Base-by-base conservation (phyloP, 2,329 filamentous ascomycete genomes). In the Tolypocladium paradoxum region DNA sequence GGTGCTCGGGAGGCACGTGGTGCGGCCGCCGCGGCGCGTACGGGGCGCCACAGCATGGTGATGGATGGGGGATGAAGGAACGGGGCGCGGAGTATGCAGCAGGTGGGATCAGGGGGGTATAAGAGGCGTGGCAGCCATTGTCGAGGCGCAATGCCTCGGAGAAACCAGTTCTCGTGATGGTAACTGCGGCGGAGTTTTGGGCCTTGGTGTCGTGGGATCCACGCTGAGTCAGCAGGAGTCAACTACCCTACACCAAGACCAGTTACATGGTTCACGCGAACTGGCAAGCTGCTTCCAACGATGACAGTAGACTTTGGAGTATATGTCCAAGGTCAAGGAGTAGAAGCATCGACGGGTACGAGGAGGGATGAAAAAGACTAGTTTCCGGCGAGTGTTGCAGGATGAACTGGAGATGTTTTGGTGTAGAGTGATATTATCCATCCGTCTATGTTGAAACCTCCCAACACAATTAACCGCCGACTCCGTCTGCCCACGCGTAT, bases 161-260 rank as follows among this genome's bases (percentile, higher is more conserved):
- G 50, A 55, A 53, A 33, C 18, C 27, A 31, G 57, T 47, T 54
- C 54, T 68, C 69, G 73, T 76, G 73, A 75, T 73, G 65, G 66
- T 72, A 73, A 73, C 69, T 76, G 69, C 73, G 34, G 72, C 71
- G 73, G 63, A 76, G 64, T 69, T 75, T 73, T 73, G 67, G 65
- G 73, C 40, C 18, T 29, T 31, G 27, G 43, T 20, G 43, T 47
- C 12, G 43, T 11, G 9, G 18, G 18, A 33, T 31, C 5, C 43
- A 3, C 31, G 43, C 27, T 47, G 43, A 47, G 43, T 47, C 43
- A 47, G 27, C n/a, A n/a, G n/a, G n/a, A n/a, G n/a, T n/a, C n/a
- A n/a, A n/a, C n/a, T n/a, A 45, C 40, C 37, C 37, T 40, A 43
- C 38, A n/a, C n/a, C n/a, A n/a, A n/a, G n/a, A n/a, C n/a, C n/a